Evolutionary conservation across 768 basidiomycete genomes (phyloP).

Genomic region (Scleroderma citrinum): DNA sequence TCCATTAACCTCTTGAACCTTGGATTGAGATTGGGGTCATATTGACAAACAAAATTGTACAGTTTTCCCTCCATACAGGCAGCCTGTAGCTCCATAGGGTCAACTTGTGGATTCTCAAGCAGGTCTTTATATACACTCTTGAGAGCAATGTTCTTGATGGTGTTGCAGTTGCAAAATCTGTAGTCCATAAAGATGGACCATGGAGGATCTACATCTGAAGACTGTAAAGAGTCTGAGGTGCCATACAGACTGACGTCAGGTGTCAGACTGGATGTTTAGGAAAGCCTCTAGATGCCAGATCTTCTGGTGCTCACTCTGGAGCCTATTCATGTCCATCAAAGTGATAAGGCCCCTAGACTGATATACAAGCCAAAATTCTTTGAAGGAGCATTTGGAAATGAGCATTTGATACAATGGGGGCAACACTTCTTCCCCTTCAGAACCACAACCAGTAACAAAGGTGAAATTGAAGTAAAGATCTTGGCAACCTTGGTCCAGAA

Average conservation of each 20-base stretch:
- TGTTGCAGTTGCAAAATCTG: slow-evolving; percentile 32
- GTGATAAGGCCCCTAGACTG: slow-evolving; percentile 14
- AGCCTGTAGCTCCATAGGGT: slow-evolving; percentile 31
- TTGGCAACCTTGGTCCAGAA: not conserved
- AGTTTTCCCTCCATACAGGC: slow-evolving; percentile 29
- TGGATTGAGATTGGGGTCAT: slow-evolving; percentile 14
- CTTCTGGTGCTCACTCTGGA: not conserved
- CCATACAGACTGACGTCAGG: slow-evolving; percentile 29
- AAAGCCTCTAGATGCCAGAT: slow-evolving; percentile 21
- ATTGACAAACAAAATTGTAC: slow-evolving; percentile 20
- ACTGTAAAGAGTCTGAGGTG: slow-evolving; percentile 28
- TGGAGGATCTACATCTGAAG: slow-evolving; percentile 1
- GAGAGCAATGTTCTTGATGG: slow-evolving; percentile 22
- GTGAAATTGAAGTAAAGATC: slow-evolving; percentile 7
- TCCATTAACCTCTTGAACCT: slow-evolving; percentile 24
- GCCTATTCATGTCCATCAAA: slow-evolving; percentile 23
- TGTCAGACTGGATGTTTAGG: slow-evolving; percentile 8
- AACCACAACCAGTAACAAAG: slow-evolving; percentile 6
- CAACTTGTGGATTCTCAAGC: slow-evolving; percentile 17
- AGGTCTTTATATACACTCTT: slow-evolving; percentile 26
- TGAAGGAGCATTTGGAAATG: slow-evolving; percentile 27
- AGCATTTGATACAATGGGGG: slow-evolving; percentile 16
- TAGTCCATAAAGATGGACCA: slow-evolving; percentile 25
- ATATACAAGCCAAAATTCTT: slow-evolving; percentile 30
- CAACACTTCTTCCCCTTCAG: not conserved